Percentiles rank a stretch among this genome's conserved stretches.
phyloP scores from a whole-genome alignment of 2,329 filamentous ascomycete genomes.

The Cercospora zeae-maydis region DNA sequence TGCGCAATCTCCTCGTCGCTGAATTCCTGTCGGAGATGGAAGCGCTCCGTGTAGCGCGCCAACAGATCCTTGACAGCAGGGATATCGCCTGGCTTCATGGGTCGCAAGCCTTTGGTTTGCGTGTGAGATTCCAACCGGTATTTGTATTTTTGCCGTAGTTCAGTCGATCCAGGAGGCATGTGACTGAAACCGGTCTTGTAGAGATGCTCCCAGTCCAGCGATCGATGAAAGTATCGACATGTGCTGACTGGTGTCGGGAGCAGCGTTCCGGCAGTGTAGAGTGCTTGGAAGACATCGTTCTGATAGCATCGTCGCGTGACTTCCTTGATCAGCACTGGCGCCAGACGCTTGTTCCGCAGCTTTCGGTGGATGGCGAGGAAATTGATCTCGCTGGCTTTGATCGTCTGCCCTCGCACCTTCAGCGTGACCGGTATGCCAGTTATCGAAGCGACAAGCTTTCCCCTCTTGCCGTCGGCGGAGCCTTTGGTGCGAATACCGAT shows the following conservation, averaged over 20 bases:
- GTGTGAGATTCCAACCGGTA: slow-evolving; percentile 73
- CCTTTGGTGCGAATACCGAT: slow-evolving; percentile 74
- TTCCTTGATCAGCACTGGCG: slow-evolving; percentile 95
- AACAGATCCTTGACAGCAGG: slow-evolving; percentile 71
- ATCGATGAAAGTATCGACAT: slow-evolving; percentile 91
- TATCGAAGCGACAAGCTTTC: slow-evolving; percentile 91
- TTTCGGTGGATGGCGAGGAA: slow-evolving; percentile 99
- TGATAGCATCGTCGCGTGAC: slow-evolving; percentile 90
- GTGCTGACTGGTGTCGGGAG: slow-evolving; percentile 89
- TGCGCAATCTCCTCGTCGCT: slow-evolving; percentile 76
- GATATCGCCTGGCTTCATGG: slow-evolving; percentile 76
- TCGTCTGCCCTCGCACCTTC: slow-evolving; percentile 68
- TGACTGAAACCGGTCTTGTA: slow-evolving; percentile 93
- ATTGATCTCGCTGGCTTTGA: slow-evolving; percentile 90
- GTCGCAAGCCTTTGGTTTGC: slow-evolving; percentile 68
- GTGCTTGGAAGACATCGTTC: slow-evolving; percentile 83
- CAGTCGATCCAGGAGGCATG: slow-evolving; percentile 77
- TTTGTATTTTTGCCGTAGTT: slow-evolving; percentile 77
- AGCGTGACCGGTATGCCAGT: slow-evolving; percentile 85
- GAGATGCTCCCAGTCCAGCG: slow-evolving; percentile 92
- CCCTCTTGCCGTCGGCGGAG: slow-evolving; percentile 57
- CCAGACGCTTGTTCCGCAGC: slow-evolving; percentile 84
- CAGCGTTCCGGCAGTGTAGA: slow-evolving; percentile 90
- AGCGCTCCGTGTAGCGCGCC: slow-evolving; percentile 71
- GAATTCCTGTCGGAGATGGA: slow-evolving; percentile 81